Evolutionary conservation across 768 basidiomycete genomes (phyloP).

Genomic region (Pleurotus sapidus): DNA sequence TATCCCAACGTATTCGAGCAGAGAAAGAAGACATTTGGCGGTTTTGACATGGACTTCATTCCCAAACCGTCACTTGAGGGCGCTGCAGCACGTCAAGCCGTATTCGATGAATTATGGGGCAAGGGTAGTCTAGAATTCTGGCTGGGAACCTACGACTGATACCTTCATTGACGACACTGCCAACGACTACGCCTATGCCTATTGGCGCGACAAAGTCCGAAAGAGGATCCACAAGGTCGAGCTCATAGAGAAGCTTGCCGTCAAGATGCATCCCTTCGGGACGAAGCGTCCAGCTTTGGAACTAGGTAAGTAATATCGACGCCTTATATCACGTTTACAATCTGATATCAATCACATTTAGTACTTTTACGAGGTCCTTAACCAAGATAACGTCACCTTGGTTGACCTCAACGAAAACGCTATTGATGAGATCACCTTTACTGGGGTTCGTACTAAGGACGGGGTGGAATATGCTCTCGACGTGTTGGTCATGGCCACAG

Average conservation of each 20-base stretch:
- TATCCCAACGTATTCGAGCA: constrained; percentile 18
- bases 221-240: constrained; percentile 15
- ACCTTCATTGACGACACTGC: constrained; percentile 13
- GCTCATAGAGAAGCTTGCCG: constrained; percentile 18
- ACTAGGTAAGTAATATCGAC: too few relatives aligned
- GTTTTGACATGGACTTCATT: constrained; percentile 13
- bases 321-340: too few relatives aligned
- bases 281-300: constrained; percentile 20
- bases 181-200: constrained; percentile 20
- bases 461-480: constrained; percentile 14
- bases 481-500: constrained; percentile 14
- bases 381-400: constrained; percentile 13
- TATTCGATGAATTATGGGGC: constrained; percentile 19
- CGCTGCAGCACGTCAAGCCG: constrained; percentile 16
- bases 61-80: constrained; percentile 12
- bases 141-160: constrained; percentile 15
- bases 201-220: constrained; percentile 21
- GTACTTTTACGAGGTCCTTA: constrained; percentile 9
- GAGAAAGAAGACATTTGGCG: constrained; percentile 18
- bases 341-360: background rate
- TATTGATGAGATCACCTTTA: constrained; percentile 12
- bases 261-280: constrained; percentile 22
- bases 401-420: constrained; percentile 14
- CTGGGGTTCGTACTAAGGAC: constrained; percentile 11
- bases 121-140: constrained; percentile 20